Base-by-base conservation (phyloP, 208 protist genomes). In the Phytomonas francai region DNA sequence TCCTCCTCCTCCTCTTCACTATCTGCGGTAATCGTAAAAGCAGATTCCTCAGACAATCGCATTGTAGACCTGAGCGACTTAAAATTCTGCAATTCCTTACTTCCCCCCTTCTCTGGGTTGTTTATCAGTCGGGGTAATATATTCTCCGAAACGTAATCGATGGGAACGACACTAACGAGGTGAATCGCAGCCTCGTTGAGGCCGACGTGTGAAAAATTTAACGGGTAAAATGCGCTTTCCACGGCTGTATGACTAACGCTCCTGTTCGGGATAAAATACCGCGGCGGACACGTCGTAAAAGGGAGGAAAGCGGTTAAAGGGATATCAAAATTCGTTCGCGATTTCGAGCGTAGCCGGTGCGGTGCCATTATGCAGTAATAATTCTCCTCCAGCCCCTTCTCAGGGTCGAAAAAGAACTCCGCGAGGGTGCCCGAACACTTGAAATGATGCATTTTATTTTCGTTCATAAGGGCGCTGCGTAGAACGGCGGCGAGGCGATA, bases 341-440 rank as follows among this genome's bases (percentile, higher is more conserved):
- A 70, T 73, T 91, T 91, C 58, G 77, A 72, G 63, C 80, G 86
- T 27, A 94, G 58, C 57, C 81, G 79, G 27, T 68, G 36, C 39
- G 89, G 89, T 12, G 86, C 84, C 89, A 94, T 94, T 60, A 94
- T 77, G 65, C 85, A 91, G 78, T 89, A 94, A 74, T 89, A 94
- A 74, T 92, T 90, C 80, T 94, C 86, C 74, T 94, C 86, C 5
- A 77, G 77, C 34, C 86, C 89, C 7, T 81, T 57, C 61, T 85
- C 73, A 14, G 83, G 34, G 64, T 94, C 86, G 68, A 94, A 94
- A 70, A 94, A 91, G 78, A 87, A 94, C 81, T 94, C 86, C 6
- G 89, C 86, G 16, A 89, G 72, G 32, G 74, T 82, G 34, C 88
- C 88, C 2, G 71, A 72, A 73, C 88, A 94, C 67, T 88, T 65